phyloP scores from a whole-genome alignment of 2,329 filamentous ascomycete genomes.

The Fusarium poae region DNA sequence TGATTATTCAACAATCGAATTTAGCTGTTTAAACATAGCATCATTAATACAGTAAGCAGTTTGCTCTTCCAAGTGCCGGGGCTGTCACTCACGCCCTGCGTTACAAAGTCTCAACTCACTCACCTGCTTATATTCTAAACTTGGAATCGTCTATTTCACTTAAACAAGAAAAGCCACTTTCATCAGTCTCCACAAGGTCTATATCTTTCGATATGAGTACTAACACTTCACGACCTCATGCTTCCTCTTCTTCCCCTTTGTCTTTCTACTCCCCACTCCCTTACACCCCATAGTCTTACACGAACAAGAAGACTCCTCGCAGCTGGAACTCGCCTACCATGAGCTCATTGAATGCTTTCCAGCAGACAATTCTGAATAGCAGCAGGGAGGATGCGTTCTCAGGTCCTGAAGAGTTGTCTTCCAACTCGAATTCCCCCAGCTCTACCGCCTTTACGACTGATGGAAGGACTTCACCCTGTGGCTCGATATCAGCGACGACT shows the following conservation, averaged over 20 bases:
- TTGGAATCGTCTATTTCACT: not conserved
- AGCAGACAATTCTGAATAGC: slow-evolving; percentile 3
- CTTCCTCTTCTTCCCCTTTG: slow-evolving; percentile 23
- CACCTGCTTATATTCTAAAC: slow-evolving; percentile 13
- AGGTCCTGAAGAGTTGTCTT: slow-evolving; percentile 33
- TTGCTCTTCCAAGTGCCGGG: slow-evolving; percentile 21
- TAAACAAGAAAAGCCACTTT: not conserved
- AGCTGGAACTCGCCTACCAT: slow-evolving; percentile 40
- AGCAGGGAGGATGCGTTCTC: slow-evolving; percentile 36
- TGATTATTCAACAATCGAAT: not conserved
- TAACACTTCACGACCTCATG: slow-evolving; percentile 23
- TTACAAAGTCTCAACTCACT: slow-evolving; percentile 1
- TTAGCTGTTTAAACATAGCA: not conserved
- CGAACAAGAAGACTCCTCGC: slow-evolving; percentile 18
- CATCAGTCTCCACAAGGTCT: slow-evolving; percentile 22
- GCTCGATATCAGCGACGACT: slow-evolving; percentile 39
- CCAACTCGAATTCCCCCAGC: slow-evolving; percentile 46
- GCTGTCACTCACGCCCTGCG: slow-evolving; percentile 7
- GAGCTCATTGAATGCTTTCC: slow-evolving; percentile 26
- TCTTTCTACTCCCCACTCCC: slow-evolving; percentile 30
- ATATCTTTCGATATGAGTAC: slow-evolving; percentile 23
- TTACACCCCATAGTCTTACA: slow-evolving; percentile 37
- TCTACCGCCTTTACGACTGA: slow-evolving; percentile 33
- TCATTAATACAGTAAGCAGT: slow-evolving; percentile 25
- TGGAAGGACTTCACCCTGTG: slow-evolving; percentile 28